Base-by-base conservation (phyloP, 1,139 yeast species). In the Scheffersomyces quercinus region DNA sequence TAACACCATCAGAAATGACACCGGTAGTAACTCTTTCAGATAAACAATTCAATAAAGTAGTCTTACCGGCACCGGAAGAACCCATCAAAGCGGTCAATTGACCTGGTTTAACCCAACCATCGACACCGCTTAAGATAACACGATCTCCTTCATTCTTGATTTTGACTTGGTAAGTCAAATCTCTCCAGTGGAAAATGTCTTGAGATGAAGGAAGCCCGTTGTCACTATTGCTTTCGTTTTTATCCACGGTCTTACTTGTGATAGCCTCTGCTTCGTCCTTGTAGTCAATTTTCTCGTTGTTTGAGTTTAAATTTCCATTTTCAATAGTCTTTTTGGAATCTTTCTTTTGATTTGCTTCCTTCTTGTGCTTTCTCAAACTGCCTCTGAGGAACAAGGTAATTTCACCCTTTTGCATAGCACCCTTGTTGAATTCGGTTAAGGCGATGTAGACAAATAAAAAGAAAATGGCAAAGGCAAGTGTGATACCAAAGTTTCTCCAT, bases 11-110 rank as follows among this genome's bases (percentile, higher is more conserved):
- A 36, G 89, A 77, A 39, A 86, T 85, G 38, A 83, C 83, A 67
- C 95, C 95, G 73, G 81, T 78, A 16, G 90, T 85, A 32, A 85
- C 85, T 65, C 95, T 81, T 53, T 83, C 84, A 28, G 93, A 88
- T 51, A 86, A 72, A 49, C 87, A 86, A 66, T 86, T 89, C 47
- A 87, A 70, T 37, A 67, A 58, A 1, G 95, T 86, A 12, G 95
- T 87, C 60, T 86, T 86, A 71, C 95, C 95, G 40, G 95, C 95
- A 67, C 95, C 95, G 16, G 95, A 85, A 15, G 91, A 86, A 52
- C 95, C 95, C 95, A 87, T 71, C 62, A 45, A 56, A 45, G 55
- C 64, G 56, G 53, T 59, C 48, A 56, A 54, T 43, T 62, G 65
- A 36, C 71, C 71, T 1, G 71, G 71, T 47, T 63, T 62, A 28